Evolutionary conservation across 495 filamentous ascomycete species (phyloP), one percentile per base, ranked within the genome.

Genomic region (Aspergillus sparsus): DNA sequence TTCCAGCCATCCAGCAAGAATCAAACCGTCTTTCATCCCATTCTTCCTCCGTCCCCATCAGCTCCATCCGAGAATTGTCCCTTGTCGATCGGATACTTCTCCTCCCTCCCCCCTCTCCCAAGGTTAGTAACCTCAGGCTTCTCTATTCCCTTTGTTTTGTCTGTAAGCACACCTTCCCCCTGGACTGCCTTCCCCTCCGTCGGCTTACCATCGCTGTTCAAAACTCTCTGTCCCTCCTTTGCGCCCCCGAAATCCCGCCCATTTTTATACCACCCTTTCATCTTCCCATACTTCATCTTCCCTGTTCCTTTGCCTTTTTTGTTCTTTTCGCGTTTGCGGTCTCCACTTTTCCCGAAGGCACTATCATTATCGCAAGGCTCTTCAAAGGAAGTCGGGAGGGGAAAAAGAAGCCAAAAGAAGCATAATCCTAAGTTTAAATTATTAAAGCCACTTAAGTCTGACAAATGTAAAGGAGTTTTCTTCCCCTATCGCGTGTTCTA

Each of bases 1-100:
- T 42, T 60, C 53, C 58, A 60, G 57, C 58, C 60, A 62, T 62
- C 53, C 62, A 64, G 52, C 52, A 58, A 51, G 39, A 60, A 62
- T 62, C 65, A 61, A 61, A 57, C 44, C 65, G 47, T 58, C 53
- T 53, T 51, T 49, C 53, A 60, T 57, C 60, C 56, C 49, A 51
- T 55, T 62, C 50, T 39, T 31, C 63, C 46, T 31, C 49, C 47
- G 57, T 62, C 62, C 59, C 53, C 60, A 45, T 58, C 58, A 39
- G 50, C 49, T 60, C 58, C 58, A 60, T 60, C 58, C 50, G 31
- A 54, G 16, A 49, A 54, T 60, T 54, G 50, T 54, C 44, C 18
- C 50, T 47, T 35, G 58, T 60, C 58, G 58, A 55, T 57, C 51
- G 39, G 11, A 49, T 34, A 18, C 16, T 12, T 32, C 42, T 55